A percentile compares a stretch with the other conserved stretches of the same genome.
Evolutionary conservation across 2,329 filamentous ascomycete genomes (phyloP).

Genomic region (Fusarium verticillioides): DNA sequence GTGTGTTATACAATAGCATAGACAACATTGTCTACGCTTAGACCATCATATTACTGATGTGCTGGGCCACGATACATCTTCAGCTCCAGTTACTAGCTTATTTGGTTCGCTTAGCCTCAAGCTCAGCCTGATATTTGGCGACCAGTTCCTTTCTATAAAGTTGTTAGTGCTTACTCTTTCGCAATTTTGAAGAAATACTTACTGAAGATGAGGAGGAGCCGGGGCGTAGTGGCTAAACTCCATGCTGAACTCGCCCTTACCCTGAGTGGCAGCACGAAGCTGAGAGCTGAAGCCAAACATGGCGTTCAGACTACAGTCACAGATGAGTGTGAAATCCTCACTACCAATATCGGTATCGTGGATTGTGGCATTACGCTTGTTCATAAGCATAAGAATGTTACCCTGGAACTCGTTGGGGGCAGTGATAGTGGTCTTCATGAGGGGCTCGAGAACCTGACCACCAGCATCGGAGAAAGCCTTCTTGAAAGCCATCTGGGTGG

Average conservation of each 20-base stretch:
- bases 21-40: conserved; percentile 12
- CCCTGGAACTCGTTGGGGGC: conserved; percentile 98
- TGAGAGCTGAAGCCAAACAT: conserved; percentile 99
- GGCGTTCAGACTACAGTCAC: conserved; percentile 91
- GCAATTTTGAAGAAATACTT: conserved; percentile 54
- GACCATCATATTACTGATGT: conserved; percentile 10
- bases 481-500: conserved; percentile 95
- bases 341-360: conserved; percentile 93
- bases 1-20: conserved; percentile 40
- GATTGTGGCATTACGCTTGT: conserved; percentile 96
- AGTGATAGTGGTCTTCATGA: conserved; percentile 98
- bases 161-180: conserved; percentile 7
- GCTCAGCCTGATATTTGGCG: conserved; percentile 68
- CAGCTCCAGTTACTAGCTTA: conserved; percentile 45
- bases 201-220: conserved; percentile 89
- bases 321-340: conserved; percentile 92
- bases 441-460: conserved; percentile 88
- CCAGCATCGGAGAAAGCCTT: conserved; percentile 87
- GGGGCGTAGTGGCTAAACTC: conserved; percentile 97
- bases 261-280: conserved; percentile 91
- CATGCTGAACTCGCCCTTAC: conserved; percentile 99
- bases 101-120: conserved; percentile 66
- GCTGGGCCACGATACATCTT: background rate
- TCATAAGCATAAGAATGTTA: conserved; percentile 91
- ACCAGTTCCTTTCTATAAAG: conserved; percentile 65